phyloP scores from a whole-genome alignment of 768 basidiomycete genomes.

The Phylloporus sp. region DNA sequence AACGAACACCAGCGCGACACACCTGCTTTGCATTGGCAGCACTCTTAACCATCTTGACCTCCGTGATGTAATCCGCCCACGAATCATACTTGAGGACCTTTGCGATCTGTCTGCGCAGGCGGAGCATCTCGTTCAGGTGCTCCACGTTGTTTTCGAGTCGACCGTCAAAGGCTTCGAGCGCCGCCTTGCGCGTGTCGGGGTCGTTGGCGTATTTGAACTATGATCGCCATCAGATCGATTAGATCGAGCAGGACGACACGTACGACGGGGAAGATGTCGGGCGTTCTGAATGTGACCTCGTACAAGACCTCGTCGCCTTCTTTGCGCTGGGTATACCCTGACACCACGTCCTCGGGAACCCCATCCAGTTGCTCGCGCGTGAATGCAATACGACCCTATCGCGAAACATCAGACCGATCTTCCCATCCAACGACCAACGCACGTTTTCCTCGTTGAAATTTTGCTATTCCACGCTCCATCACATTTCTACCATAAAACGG shows the following conservation, averaged over 20 bases:
- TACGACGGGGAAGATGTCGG: slow-evolving; percentile 76
- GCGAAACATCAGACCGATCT: slow-evolving; percentile 3
- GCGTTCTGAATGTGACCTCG: slow-evolving; percentile 77
- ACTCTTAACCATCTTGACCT: slow-evolving; percentile 81
- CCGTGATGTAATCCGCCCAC: slow-evolving; percentile 83
- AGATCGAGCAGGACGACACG: slow-evolving; percentile 17
- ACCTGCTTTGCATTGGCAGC: slow-evolving; percentile 57
- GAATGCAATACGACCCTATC: slow-evolving; percentile 57
- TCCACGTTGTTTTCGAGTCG: slow-evolving; percentile 67
- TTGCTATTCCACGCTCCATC: slow-evolving; percentile 44
- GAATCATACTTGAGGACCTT: slow-evolving; percentile 65
- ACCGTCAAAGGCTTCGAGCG: slow-evolving; percentile 63
- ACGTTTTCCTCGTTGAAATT: slow-evolving; percentile 90
- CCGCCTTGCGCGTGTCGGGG: slow-evolving; percentile 61
- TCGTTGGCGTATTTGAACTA: slow-evolving; percentile 79
- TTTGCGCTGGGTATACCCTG: slow-evolving; percentile 65
- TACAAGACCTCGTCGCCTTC: slow-evolving; percentile 56
- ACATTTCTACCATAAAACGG: too few species aligned
- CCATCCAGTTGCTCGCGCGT: slow-evolving; percentile 73
- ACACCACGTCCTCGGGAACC: slow-evolving; percentile 73
- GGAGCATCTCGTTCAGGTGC: slow-evolving; percentile 60
- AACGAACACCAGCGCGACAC: slow-evolving; percentile 7
- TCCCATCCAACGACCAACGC: slow-evolving; percentile 17
- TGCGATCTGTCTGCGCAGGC: slow-evolving; percentile 66
- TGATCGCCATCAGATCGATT: background rate